Evolutionary conservation across 164 flowering plant genomes (phyloP), one percentile per base, ranked within the genome.

Genomic region (Macadamia integrifolia): DNA sequence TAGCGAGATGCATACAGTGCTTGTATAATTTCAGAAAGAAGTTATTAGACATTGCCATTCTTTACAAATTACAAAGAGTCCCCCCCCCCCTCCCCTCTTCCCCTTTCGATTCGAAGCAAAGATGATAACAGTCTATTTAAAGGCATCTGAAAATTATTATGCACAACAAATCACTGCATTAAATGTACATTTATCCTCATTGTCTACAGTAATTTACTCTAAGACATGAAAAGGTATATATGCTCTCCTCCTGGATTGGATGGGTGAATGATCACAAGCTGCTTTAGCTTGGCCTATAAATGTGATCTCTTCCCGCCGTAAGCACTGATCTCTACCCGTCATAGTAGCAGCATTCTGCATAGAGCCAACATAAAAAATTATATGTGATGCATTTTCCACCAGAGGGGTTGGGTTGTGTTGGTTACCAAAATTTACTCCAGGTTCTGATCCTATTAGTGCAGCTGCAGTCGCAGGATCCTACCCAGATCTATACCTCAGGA

Each of bases 231-330:
- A 56, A 94, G 97, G 72, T 94, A 92, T 49, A 80, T 78, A 35
- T 35, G 3, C 40, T 35, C 40, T 35, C 40, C 99, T 78, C 90
- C 96, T 11, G 92, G 98, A 65, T 94, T 92, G 2, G 97, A 81
- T 48, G 99, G 98, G 62, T 94, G 92, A 96, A 79, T 94, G 99
- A 75, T 94, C 98, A 74, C 90, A 85, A 6, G 90, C 96, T 60
- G 96, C 98, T 14, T 97, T 96, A 17, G 96, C 86, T 73, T 89
- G 82, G 23, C 97, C 80, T 12, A 92, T 13, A 56, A 94, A 74
- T 28, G 98, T 89, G 53, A 92, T 74, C 72, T 72, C 23, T 23
- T 23, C 23, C 23, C 23, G 23, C 23, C 23, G 23, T 23, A 23
- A 23, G 23, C 23, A 23, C 23, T 23, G 23, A 23, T 23, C 88